phyloP scores from a whole-genome alignment of 306 rosid genomes.

The Argentina anserina region DNA sequence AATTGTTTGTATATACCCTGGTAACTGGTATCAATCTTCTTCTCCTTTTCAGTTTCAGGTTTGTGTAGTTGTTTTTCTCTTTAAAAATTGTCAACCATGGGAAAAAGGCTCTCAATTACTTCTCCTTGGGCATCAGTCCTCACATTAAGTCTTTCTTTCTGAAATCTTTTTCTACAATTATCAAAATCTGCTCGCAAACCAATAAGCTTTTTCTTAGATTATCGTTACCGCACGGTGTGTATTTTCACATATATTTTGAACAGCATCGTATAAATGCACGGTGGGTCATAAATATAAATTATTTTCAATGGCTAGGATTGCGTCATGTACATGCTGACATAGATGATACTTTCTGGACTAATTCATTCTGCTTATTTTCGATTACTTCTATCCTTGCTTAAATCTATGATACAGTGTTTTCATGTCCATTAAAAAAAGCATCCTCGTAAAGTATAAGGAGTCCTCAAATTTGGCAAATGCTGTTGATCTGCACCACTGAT shows the following conservation, averaged over 20 bases:
- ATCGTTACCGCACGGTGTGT: conserved; percentile 57
- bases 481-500: conserved; percentile 27
- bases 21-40: conserved; percentile 75
- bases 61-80: conserved; percentile 61
- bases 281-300: too few species aligned
- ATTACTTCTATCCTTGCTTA: conserved; percentile 42
- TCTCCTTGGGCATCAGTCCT: conserved; percentile 63
- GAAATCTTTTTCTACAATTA: conserved; percentile 72
- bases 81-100: conserved; percentile 86
- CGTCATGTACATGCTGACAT: too few species aligned
- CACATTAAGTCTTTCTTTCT: conserved; percentile 54
- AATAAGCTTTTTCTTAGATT: conserved; percentile 59
- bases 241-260: too few species aligned
- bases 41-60: conserved; percentile 71
- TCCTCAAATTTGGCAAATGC: conserved; percentile 32
- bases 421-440: conserved; percentile 56
- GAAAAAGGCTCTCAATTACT: conserved; percentile 63
- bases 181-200: conserved; percentile 94
- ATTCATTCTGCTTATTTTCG: conserved; percentile 43
- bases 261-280: too few species aligned
- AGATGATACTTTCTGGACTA: conserved; percentile 47
- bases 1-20: conserved; percentile 94
- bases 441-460: conserved; percentile 62
- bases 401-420: conserved; percentile 34
- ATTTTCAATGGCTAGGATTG: too few species aligned